phyloP scores from a whole-genome alignment of 2,329 filamentous ascomycete genomes.

The Zasmidium angulare region DNA sequence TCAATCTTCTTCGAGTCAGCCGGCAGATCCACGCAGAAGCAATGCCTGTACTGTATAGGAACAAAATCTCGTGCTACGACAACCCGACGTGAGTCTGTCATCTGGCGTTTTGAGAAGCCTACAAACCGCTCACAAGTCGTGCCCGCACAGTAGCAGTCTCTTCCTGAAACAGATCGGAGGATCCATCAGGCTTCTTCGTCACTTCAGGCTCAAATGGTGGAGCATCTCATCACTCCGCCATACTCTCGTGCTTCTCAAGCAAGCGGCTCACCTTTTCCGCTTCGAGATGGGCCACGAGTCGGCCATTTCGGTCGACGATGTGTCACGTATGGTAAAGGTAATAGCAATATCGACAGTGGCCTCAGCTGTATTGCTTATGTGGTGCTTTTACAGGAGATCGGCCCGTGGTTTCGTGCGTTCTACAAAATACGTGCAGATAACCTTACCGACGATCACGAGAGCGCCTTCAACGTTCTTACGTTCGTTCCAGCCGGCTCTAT shows the following conservation, averaged over 20 bases:
- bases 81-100: background rate
- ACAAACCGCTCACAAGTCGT: too few relatives aligned
- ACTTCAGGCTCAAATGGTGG: background rate
- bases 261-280: background rate
- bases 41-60: conserved; percentile 24
- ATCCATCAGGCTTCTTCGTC: background rate
- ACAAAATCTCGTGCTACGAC: too few relatives aligned
- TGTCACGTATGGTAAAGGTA: background rate
- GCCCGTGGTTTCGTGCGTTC: background rate
- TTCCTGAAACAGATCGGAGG: background rate
- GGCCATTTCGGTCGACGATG: background rate
- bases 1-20: conserved; percentile 13
- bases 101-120: background rate
- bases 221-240: background rate
- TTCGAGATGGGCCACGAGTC: background rate
- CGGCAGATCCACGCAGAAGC: conserved; percentile 21
- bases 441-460: background rate
- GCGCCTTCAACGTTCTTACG: background rate
- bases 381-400: background rate
- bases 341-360: background rate
- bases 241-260: background rate
- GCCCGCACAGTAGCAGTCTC: too few relatives aligned
- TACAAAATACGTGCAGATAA: background rate
- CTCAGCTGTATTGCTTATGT: background rate
- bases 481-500: too few relatives aligned